phyloP scores from a whole-genome alignment of 2,329 filamentous ascomycete genomes.

The Aureobasidium sp. region DNA sequence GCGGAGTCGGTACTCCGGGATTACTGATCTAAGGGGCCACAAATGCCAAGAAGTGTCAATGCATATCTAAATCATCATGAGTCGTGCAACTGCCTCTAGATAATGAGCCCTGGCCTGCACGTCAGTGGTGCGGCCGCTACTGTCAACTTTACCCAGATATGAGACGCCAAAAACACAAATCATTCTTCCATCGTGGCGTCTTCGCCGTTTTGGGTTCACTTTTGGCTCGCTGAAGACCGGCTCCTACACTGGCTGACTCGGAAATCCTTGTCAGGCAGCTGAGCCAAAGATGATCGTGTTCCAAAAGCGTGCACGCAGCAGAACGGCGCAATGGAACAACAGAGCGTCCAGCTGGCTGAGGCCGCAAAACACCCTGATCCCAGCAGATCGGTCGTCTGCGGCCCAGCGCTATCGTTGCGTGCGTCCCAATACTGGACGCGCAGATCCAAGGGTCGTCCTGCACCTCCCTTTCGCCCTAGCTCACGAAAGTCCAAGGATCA shows the following conservation, averaged over 20 bases:
- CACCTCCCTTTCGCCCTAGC: constrained; percentile 2
- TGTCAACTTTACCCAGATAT: constrained; percentile 5
- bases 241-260: constrained; percentile 5
- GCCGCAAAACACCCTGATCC: background rate
- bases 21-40: constrained; percentile 10
- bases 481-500: background rate
- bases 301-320: background rate
- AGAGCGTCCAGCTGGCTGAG: background rate
- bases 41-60: constrained; percentile 7
- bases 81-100: constrained; percentile 10
- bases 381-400: constrained; percentile 8
- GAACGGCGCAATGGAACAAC: background rate
- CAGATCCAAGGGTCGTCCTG: constrained; percentile 2
- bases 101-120: constrained; percentile 10
- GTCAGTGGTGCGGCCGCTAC: constrained; percentile 15
- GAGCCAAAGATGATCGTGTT: background rate
- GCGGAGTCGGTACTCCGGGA: background rate
- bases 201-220: constrained; percentile 15
- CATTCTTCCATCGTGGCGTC: constrained; percentile 11
- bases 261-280: constrained; percentile 1
- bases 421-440: constrained; percentile 8
- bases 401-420: constrained; percentile 2
- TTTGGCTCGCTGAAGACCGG: constrained; percentile 2
- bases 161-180: constrained; percentile 15
- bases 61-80: constrained; percentile 8